Base-by-base conservation (phyloP, 768 basidiomycete species). In the Pleurotus ostreatus region DNA sequence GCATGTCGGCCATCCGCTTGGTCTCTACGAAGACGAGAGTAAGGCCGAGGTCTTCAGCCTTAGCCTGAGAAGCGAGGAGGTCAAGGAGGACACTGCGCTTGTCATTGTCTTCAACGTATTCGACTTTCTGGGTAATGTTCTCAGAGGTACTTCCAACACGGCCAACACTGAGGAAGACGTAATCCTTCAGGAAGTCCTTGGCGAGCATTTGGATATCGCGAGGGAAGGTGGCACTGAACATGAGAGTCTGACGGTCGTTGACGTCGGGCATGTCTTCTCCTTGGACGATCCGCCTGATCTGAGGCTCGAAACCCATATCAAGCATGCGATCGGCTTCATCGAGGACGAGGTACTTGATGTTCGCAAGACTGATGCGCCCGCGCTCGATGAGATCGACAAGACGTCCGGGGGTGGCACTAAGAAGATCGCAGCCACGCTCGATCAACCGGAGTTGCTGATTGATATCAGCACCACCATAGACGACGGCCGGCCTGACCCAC, bases 291-390 rank as follows among this genome's bases (percentile, higher is more conserved):
- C 94, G 84, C 61, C 97, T 84, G 67, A 99, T 99, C 75, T 98
- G 97, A 55, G 97, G 97, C 74, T 99, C 97, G 80, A 99, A 99
- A 88, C 97, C 97, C 97, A 99, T 99, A 78, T 99, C 97, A 67
- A 99, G 83, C 97, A 99, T 99, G 66, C 97, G 91, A 79, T 99
- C 97, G 59, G 97, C 97, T 77, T 99, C 97, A 66, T 99, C 97
- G 55, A 99, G 88, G 23, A 99, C 97, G 57, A 99, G 88, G 73
- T 97, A 98, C 65, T 92, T 89, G 77, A 99, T 88, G 74, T 98
- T 98, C 62, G 92, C 85, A 59, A 99, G 82, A 67, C 90, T 93
- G 79, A 99, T 98, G 58, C 92, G 85, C 11, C 97, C 97, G 64
- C 97, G 90, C 76, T 99, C 97, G 63, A 99, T 96, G 59, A 99